A percentile compares a stretch with the other conserved stretches of the same genome.
Evolutionary conservation across 257 asterid species (phyloP).

Genomic region (Haberlea rhodopensis): DNA sequence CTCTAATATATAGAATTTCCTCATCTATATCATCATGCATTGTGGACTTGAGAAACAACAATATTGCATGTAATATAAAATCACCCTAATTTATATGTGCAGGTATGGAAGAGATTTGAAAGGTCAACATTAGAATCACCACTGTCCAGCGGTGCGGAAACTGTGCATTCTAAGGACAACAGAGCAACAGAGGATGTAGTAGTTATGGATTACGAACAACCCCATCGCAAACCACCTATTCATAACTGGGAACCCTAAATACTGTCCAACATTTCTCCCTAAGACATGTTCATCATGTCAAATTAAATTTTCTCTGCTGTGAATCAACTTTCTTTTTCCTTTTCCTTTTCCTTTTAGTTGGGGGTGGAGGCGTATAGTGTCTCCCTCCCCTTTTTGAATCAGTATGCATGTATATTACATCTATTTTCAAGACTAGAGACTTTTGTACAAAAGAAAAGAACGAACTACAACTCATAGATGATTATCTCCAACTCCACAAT

Average conservation of each 20-base stretch:
- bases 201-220: conserved; percentile 77
- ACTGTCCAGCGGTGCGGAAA: conserved; percentile 32
- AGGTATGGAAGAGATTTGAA: conserved; percentile 32
- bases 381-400: background rate
- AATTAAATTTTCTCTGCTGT: background rate
- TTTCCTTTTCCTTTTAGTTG: background rate
- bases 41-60: conserved; percentile 1
- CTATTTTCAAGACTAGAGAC: background rate
- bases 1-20: background rate
- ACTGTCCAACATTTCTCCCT: background rate
- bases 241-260: conserved; percentile 60
- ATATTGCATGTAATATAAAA: background rate
- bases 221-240: conserved; percentile 86
- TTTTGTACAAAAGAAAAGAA: background rate
- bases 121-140: conserved; percentile 38
- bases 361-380: background rate
- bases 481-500: background rate
- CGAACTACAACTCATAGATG: background rate
- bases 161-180: conserved; percentile 30
- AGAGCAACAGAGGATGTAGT: conserved; percentile 42
- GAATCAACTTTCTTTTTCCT: background rate
- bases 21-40: conserved; percentile 15
- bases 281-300: conserved; percentile 8
- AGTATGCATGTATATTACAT: background rate
- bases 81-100: background rate